Base-by-base conservation (phyloP, 176 grass and related monocot genomes). In the Olyra latifolia region DNA sequence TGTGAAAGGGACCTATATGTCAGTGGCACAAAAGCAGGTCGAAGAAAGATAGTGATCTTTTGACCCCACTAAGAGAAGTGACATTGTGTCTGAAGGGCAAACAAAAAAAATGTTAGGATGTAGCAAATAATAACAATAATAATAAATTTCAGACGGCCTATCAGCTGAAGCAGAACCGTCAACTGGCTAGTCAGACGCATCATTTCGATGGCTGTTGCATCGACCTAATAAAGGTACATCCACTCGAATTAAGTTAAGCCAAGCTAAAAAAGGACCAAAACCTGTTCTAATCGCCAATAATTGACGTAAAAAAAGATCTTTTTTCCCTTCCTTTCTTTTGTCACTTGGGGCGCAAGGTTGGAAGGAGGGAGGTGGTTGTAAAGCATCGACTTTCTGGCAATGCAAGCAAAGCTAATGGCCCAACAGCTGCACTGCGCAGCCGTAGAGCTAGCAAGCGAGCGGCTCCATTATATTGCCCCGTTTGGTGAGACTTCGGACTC, bases 371-470 rank as follows among this genome's bases (percentile, higher is more conserved):
- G 81, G 76, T 77, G 70, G 85, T 82, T 81, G 89, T 77, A 77
- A 91, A 85, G 89, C 81, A 76, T 23, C 22, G 30, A 70, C 74
- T 94, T 94, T 86, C 92, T 84, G 86, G 43, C 23, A 81, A 89
- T 89, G 83, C 63, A 94, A 89, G 89, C 92, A 91, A 94, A 91
- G 92, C 89, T 76, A 91, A 81, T 81, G 82, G 72, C 71, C 58
- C 83, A 77, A 81, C 87, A 74, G 80, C 69, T 59, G 60, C 44
- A 11, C 49, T 35, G 32, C 32, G 48, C 44, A 32, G 30, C 72
- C 74, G 60, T 50, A 76, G n/a, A 64, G 74, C 45, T 12, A 27
- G 72, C 43, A 41, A 50, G 81, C 59, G 47, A 82, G 49, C 62
- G 56, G 71, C 72, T 81, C 42, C 80, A 82, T 87, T 86, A 56